Evolutionary conservation across 352 stramenopile species (phyloP), one percentile per base, ranked within the genome.

Genomic region (Pythium graminicola): DNA sequence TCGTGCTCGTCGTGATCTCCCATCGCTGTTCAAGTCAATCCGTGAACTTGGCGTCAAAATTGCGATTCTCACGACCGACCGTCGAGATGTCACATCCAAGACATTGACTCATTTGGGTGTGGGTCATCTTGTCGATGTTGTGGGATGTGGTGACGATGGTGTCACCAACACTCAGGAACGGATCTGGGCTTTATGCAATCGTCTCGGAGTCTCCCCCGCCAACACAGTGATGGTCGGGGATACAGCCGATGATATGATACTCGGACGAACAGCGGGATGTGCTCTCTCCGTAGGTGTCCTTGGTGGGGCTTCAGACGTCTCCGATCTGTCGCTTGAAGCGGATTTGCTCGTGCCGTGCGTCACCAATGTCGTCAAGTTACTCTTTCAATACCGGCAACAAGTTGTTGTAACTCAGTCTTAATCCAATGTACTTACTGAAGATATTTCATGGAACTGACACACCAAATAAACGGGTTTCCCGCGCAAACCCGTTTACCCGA

Each of bases 111-210:
- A 69, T 39, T 54, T 81, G 3, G 35, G 57, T 9, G 40, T 84
- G 4, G 43, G 39, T 1, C 26, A 64, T 13, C 39, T 80, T 14
- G 65, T 84, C 17, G 71, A 84, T 38, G 35, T 32, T n/a, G 56
- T 81, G 13, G 42, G 64, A n/a, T 84, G 73, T 38, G 70, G 70
- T 6, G 70, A 84, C 44, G 73, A 84, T 32, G 66, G 60, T 8
- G 31, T 74, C 5, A 3, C 50, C 45, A 33, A 71, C 10, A 43
- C 54, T 2, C 48, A 63, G 0, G 68, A 80, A 32, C 71, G 77
- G 46, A 63, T 83, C 16, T 70, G 60, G 60, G 38, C 60, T 4
- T 54, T 83, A 4, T 83, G 69, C 44, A 66, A 62, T 24, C 62
- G 59, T 27, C 55, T 81, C 10, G 59, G 55, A n/a, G n/a, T n/a